phyloP scores from a whole-genome alignment of 805 yeast genomes.

The Schwanniomyces occidentalis region DNA sequence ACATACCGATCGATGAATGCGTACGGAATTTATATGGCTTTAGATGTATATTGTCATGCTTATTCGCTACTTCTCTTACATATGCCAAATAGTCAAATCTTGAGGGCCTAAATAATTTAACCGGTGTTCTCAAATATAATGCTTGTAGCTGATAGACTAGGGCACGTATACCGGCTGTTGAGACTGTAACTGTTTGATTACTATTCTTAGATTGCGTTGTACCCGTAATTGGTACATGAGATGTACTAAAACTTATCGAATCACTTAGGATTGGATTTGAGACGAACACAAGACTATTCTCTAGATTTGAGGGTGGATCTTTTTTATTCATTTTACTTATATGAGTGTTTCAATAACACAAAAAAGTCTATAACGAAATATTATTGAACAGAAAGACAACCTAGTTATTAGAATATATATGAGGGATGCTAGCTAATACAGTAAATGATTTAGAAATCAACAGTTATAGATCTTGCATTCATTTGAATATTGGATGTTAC shows the following conservation, averaged over 20 bases:
- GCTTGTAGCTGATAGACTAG: slow-evolving; percentile 75
- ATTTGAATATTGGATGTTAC: no score
- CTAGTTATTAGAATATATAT: no score
- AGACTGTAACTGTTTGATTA: slow-evolving; percentile 63
- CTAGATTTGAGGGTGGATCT: not conserved
- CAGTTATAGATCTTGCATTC: no score
- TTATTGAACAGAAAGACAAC: no score
- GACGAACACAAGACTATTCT: not conserved
- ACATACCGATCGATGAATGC: slow-evolving; percentile 77
- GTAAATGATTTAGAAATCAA: no score
- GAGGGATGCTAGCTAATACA: no score
- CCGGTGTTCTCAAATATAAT: slow-evolving; percentile 76
- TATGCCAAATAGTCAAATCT: slow-evolving; percentile 82
- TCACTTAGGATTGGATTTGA: slow-evolving; percentile 1
- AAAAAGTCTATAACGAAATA: no score
- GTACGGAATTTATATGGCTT: slow-evolving; percentile 60
- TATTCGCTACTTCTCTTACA: slow-evolving; percentile 51
- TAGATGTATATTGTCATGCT: slow-evolving; percentile 42
- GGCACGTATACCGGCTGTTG: slow-evolving; percentile 86
- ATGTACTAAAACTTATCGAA: not conserved
- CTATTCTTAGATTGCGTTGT: slow-evolving; percentile 12
- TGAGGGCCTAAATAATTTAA: slow-evolving; percentile 86
- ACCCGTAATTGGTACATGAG: not conserved
- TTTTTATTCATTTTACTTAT: slow-evolving; percentile 1
- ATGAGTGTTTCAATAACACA: no score